phyloP scores from a whole-genome alignment of 2,329 filamentous ascomycete species.

The Colletotrichum abscissum region DNA sequence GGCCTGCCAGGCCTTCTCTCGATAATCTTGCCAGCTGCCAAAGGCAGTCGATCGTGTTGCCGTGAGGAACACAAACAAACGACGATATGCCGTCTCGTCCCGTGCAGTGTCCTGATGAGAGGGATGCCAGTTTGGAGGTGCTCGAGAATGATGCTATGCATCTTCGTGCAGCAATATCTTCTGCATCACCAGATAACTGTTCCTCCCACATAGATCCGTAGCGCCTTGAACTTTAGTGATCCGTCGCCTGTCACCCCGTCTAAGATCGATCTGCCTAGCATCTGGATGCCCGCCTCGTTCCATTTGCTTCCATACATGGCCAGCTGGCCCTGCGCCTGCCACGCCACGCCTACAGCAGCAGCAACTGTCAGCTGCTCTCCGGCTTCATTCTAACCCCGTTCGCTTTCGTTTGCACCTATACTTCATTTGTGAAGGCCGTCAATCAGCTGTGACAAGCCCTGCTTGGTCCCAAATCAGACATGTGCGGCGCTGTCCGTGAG shows the following conservation, averaged over 20 bases:
- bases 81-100: not conserved
- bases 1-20: not conserved
- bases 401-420: not conserved
- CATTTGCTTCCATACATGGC: not conserved
- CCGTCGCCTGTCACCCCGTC: not conserved
- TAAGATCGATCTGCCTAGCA: not conserved
- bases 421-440: not conserved
- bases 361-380: not conserved
- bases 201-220: not conserved
- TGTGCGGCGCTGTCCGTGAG: conserved; percentile 6
- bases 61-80: not conserved
- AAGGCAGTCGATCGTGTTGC: not conserved
- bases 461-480: conserved; percentile 8
- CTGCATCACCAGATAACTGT: not conserved
- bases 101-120: not conserved
- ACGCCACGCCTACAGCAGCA: not conserved
- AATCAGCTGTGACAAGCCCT: not conserved
- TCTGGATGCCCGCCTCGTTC: not conserved
- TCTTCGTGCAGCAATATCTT: not conserved
- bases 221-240: not conserved
- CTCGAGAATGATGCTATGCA: not conserved
- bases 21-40: not conserved
- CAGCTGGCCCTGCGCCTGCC: not conserved
- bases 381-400: not conserved
- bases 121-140: not conserved